Evolutionary conservation across 2,329 filamentous ascomycete genomes (phyloP), one percentile per base, ranked within the genome.

Genomic region (Lomentospora prolificans): DNA sequence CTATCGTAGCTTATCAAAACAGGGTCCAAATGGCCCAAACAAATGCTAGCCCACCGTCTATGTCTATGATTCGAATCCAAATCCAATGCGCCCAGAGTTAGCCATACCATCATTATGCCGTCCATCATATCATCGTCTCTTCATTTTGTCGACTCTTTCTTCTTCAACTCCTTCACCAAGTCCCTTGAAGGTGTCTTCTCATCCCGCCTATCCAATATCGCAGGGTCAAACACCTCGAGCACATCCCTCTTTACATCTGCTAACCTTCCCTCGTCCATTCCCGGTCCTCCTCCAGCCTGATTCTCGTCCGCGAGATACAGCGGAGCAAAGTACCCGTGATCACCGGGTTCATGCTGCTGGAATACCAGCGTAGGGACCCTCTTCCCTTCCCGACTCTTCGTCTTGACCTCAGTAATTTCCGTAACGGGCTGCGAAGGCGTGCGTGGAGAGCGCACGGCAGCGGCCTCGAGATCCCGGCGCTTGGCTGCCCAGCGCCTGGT

Each of bases 241-340:
- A 48, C 36, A 19, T 46, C 22, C 24, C 36, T 50, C 53, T 55
- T 55, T 10, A 55, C 41, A 55, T 55, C 53, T 22, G 19, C 51
- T 9, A 53, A 7, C 44, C 44, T 17, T 4, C 19, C 19, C 17
- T 17, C 28, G 12, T 25, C 51, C 36, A 14, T 46, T 7, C 22
- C 14, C 3, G 3, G 8, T 19, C 9, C 3, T n/a, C 25, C 27
- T 14, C 50, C 8, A 2, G 22, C n/a, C n/a, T 17, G 24, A n/a
- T 10, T 24, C 33, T 41, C 51, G 31, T 19, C 19, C 4, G 25
- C 24, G 22, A 55, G 41, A 27, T 57, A 57, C 9, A 55, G 33
- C 36, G 56, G 56, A 14, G 56, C 52, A 17, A 57, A 55, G 36
- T 44, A 57, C n/a, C 56, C 56, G 31, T 57, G 44, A 17, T 7